Evolutionary conservation across 2,329 filamentous ascomycete species (phyloP).

Genomic region (Sclerotinia subarctica): DNA sequence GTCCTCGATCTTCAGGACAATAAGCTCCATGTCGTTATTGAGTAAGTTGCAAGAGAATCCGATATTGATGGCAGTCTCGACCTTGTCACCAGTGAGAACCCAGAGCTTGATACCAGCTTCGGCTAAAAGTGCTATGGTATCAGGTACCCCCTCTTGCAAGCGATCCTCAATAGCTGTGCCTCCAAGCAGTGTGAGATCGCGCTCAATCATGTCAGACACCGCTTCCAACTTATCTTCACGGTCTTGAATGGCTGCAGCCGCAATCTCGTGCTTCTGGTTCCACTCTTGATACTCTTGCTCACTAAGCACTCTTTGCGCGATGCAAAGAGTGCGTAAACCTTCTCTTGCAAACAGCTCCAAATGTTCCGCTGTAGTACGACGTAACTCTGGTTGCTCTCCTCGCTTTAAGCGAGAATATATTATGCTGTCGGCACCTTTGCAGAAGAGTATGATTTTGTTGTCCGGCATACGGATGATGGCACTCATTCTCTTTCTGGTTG

Average conservation of each 20-base stretch:
- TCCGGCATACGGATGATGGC: conserved; percentile 94
- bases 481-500: conserved; percentile 94
- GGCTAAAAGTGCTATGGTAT: conserved; percentile 87
- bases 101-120: conserved; percentile 97
- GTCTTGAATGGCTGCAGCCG: conserved; percentile 76
- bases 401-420: conserved; percentile 88
- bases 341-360: conserved; percentile 96
- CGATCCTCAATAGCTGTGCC: conserved; percentile 97
- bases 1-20: conserved; percentile 82
- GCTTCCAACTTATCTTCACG: conserved; percentile 92
- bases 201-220: conserved; percentile 86
- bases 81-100: conserved; percentile 97
- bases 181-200: conserved; percentile 80
- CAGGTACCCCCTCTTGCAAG: conserved; percentile 92
- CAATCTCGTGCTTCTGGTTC: conserved; percentile 83
- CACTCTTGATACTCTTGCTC: conserved; percentile 83
- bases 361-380: conserved; percentile 82
- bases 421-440: conserved; percentile 95
- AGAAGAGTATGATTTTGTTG: conserved; percentile 83
- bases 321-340: conserved; percentile 89
- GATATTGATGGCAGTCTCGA: conserved; percentile 99
- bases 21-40: conserved; percentile 96
- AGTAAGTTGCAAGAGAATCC: conserved; percentile 98
- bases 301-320: conserved; percentile 75
- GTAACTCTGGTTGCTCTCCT: conserved; percentile 81